Evolutionary conservation across 2,329 filamentous ascomycete species (phyloP), one percentile per base, ranked within the genome.

Genomic region (Aspergillus ochraceoroseus): DNA sequence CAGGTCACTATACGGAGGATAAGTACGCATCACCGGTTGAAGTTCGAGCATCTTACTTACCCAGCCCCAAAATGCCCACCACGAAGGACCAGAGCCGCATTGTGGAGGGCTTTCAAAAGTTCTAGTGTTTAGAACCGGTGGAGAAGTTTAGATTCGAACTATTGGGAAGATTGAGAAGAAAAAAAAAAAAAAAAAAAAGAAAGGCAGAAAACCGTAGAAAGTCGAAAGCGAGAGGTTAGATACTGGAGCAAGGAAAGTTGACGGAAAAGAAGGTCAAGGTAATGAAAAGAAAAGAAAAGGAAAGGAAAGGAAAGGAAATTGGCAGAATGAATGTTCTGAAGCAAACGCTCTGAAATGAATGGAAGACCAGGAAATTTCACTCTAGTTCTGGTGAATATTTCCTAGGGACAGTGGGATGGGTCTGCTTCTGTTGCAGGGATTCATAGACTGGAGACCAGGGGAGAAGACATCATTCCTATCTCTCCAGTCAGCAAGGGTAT

Each of bases 1-100:
- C 43, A 37, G n/a, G 50, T 36, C 23, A 46, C 55, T 56, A 27
- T 8, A 27, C 9, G 32, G n/a, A 9, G 17, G 7, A 22, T 41
- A 7, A 38, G 12, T 13, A 14, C 7, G 8, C 14, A 29, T 38
- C 7, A 3, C n/a, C 11, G 26, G 17, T 9, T 19, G 12, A 31
- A 19, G 19, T 31, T 17, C 23, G 15, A 32, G 20, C 13, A 15
- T 19, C 5, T 6, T 14, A 13, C 36, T 33, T 33, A 48, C 39
- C 36, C 8, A 47, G 22, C 11, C 38, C 20, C 20, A 41, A 29
- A 12, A 31, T 22, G 14, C 31, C 17, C n/a, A 36, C 29, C 15
- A 23, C 28, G 17, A 33, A n/a, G 9, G 31, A 33, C 9, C n/a
- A 33, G 18, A 33, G 31, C 11, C 31, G 15, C 31, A 33, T 33